Evolutionary conservation across 257 asterid species (phyloP), one percentile per base, ranked within the genome.

Genomic region (Dorcoceras hygrometricum): DNA sequence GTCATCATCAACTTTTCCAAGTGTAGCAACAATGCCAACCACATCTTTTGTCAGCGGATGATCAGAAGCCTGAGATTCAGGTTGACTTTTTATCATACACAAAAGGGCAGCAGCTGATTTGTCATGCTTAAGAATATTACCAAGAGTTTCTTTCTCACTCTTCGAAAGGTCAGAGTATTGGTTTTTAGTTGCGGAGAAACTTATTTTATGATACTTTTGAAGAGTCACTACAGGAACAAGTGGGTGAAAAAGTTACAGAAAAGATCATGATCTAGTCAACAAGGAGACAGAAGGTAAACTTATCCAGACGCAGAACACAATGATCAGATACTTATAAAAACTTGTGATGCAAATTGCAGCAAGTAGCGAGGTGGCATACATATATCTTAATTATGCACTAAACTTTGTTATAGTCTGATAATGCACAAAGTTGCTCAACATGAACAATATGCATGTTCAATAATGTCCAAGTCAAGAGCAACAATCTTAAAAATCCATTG

Each of bases 1-100:
- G 61, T 73, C 82, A 67, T 87, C 91, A 9, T 81, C 89, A 66
- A 86, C 80, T 62, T 74, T 82, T 66, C 94, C 95, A 69, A 92
- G 95, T 50, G 83, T 78, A 54, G 94, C 95, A 79, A 87, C 93
- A 59, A 85, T 29, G 59, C 98, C 98, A 7, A 87, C 57, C 79
- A 87, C 84, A 59, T 87, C 95, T 69, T 83, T 82, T 39, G 75
- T 72, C 69, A 76, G 70, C 31, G 80, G 71, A 65, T 81, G 56
- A 53, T 77, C 78, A 70, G 86, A 70, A 63, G 63, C 80, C 64
- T 74, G 84, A 65, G 75, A 65, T 73, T 79, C 83, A 14, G 75
- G 81, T 69, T 63, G 83, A 58, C n/a, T 58, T 77, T 62, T 82
- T 75, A 86, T 74, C 68, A 71, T 79, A 63, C 74, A 81, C 32